phyloP scores from a whole-genome alignment of 1,284 basidiomycete genomes.

The Inonotus obliquus region DNA sequence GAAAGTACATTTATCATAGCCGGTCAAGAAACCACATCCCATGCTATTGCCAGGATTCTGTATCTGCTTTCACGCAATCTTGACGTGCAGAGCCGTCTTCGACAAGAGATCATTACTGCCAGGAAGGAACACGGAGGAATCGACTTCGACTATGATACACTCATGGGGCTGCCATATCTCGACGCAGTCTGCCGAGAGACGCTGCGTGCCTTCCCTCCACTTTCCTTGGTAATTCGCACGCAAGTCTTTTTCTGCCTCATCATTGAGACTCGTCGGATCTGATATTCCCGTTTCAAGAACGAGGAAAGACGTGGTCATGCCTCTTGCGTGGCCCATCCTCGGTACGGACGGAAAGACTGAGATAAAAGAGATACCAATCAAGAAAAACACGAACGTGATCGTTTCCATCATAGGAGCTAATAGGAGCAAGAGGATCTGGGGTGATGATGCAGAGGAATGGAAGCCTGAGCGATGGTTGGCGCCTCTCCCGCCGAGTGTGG shows the following conservation, averaged over 20 bases:
- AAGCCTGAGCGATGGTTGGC: slow-evolving; percentile 15
- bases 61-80: slow-evolving; percentile 31
- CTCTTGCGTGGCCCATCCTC: slow-evolving; percentile 15
- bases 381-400: slow-evolving; percentile 16
- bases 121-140: slow-evolving; percentile 16
- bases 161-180: slow-evolving; percentile 33
- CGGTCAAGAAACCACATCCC: slow-evolving; percentile 35
- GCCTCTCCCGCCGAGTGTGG: slow-evolving; percentile 17
- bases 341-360: slow-evolving; percentile 7
- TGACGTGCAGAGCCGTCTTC: slow-evolving; percentile 32
- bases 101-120: slow-evolving; percentile 31
- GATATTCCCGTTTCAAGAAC: background rate
- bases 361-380: slow-evolving; percentile 6
- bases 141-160: slow-evolving; percentile 32
- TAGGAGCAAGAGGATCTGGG: slow-evolving; percentile 19
- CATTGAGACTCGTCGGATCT: background rate
- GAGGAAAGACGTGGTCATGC: slow-evolving; percentile 16
- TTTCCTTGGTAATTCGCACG: slow-evolving; percentile 26
- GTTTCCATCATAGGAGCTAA: slow-evolving; percentile 17
- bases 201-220: slow-evolving; percentile 31
- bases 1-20: slow-evolving; percentile 34
- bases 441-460: slow-evolving; percentile 20
- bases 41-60: slow-evolving; percentile 33
- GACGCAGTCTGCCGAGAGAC: slow-evolving; percentile 38
- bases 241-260: background rate